Evolutionary conservation across 805 yeast genomes (phyloP).

Genomic region (Sugiyamaella smithiae): DNA sequence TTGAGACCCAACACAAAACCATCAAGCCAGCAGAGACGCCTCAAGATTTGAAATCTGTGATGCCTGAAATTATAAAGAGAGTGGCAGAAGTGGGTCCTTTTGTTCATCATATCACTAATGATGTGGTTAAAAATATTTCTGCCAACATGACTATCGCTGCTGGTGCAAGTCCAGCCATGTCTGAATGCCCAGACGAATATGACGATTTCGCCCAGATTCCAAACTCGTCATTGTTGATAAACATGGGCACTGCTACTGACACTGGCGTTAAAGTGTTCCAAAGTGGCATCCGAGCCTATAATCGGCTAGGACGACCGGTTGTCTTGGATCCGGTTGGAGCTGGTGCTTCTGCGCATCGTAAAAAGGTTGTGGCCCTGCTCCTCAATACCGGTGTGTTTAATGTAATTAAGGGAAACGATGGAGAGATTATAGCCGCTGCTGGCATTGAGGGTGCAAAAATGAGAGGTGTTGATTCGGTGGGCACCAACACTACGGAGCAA

Average conservation of each 20-base stretch:
- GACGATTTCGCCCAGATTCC: constrained; percentile 60
- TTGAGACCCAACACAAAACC: no score
- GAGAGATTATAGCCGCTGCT: constrained; percentile 69
- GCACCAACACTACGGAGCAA: constrained; percentile 22
- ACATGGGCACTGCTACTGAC: constrained; percentile 67
- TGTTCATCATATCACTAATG: constrained; percentile 84
- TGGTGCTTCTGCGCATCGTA: constrained; percentile 70
- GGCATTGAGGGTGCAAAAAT: constrained; percentile 44
- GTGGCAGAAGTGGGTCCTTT: constrained; percentile 48
- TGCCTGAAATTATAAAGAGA: constrained; percentile 28
- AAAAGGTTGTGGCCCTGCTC: constrained; percentile 45
- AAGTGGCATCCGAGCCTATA: constrained; percentile 58
- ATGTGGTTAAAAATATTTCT: constrained; percentile 82
- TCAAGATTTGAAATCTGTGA: constrained; percentile 17
- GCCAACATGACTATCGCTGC: constrained; percentile 83
- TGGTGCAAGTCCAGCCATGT: constrained; percentile 89
- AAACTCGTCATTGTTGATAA: constrained; percentile 56
- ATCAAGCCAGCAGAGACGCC: constrained; percentile 9
- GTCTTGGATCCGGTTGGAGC: constrained; percentile 92
- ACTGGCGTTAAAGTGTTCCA: constrained; percentile 43
- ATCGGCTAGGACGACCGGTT: constrained; percentile 54
- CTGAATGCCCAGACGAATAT: constrained; percentile 67
- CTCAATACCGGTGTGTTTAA: constrained; percentile 54
- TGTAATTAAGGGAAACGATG: constrained; percentile 79
- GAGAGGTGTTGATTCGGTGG: constrained; percentile 69